A percentile compares a stretch with the other conserved stretches of the same genome.
phyloP scores from a whole-genome alignment of 164 flowering plant genomes.

The Tetrastigma voinierianum region DNA sequence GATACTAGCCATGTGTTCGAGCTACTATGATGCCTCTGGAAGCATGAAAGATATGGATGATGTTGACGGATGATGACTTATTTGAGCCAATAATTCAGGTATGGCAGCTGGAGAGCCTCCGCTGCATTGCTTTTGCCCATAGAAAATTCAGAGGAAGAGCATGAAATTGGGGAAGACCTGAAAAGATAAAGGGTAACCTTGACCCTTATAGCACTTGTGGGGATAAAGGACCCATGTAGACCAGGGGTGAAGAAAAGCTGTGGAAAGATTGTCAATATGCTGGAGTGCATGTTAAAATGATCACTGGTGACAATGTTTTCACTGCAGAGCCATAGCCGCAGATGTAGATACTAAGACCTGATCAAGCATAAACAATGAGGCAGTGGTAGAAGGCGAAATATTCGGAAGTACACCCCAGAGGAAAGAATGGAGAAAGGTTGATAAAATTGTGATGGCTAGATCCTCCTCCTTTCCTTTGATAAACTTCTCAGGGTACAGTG shows the following conservation, averaged over 20 bases:
- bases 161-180: neutral
- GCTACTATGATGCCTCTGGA: conserved; percentile 38
- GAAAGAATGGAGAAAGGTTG: conserved; percentile 46
- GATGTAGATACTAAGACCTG: conserved; percentile 55
- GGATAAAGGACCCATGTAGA: conserved; percentile 62
- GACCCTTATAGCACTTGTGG: conserved; percentile 47
- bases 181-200: conserved; percentile 28
- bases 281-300: conserved; percentile 57
- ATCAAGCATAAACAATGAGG: conserved; percentile 19
- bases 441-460: conserved; percentile 66
- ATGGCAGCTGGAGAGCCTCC: conserved; percentile 68
- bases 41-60: conserved; percentile 20
- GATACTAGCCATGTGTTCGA: conserved; percentile 56
- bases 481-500: conserved; percentile 66
- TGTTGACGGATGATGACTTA: conserved; percentile 7
- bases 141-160: conserved; percentile 16
- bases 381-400: conserved; percentile 48
- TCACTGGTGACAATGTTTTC: conserved; percentile 64
- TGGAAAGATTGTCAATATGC: conserved; percentile 48
- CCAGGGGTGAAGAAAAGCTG: conserved; percentile 53
- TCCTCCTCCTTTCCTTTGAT: conserved; percentile 69
- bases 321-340: conserved; percentile 61
- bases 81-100: conserved; percentile 40
- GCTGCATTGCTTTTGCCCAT: conserved; percentile 68
- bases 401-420: conserved; percentile 44